Conservation (phyloP, 129 eudicot species). For the Lactuca sativa region DNA sequence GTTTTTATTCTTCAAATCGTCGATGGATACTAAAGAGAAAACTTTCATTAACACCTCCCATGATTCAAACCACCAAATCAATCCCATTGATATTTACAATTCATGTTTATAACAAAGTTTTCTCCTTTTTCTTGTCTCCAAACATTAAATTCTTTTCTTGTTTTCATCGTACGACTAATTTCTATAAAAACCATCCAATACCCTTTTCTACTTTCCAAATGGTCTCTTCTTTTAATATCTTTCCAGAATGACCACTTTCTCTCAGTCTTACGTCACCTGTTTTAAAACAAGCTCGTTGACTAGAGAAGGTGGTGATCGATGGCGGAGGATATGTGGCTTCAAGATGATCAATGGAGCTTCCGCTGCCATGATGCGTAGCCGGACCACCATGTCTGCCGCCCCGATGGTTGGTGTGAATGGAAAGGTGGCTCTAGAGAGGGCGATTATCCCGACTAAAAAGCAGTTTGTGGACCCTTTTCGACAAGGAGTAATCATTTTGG, state of each 20-base stretch:
- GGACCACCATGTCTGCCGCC: slow-evolving; percentile 20
- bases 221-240: slow-evolving; percentile 1
- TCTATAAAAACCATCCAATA: slow-evolving; percentile 32
- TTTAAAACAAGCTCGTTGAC: slow-evolving; percentile 16
- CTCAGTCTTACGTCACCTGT: slow-evolving; percentile 27
- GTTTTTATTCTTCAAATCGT: slow-evolving; percentile 29
- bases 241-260: slow-evolving; percentile 29
- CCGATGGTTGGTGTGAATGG: slow-evolving; percentile 31
- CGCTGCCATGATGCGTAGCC: slow-evolving; percentile 13
- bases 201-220: slow-evolving; percentile 42
- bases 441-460: slow-evolving; percentile 65
- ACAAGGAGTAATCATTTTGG: slow-evolving; percentile 56
- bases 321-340: slow-evolving; percentile 10
- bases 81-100: slow-evolving; percentile 38
- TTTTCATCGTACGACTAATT: slow-evolving; percentile 13
- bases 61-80: slow-evolving; percentile 29
- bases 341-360: slow-evolving; percentile 34
- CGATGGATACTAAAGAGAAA: slow-evolving; percentile 33
- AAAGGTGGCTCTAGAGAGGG: slow-evolving; percentile 12
- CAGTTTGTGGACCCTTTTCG: slow-evolving; percentile 64
- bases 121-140: slow-evolving; percentile 32
- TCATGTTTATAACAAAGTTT: slow-evolving; percentile 35
- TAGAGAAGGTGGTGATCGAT: slow-evolving; percentile 4
- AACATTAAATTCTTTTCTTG: slow-evolving; percentile 32
- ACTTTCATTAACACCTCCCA: slow-evolving; percentile 27